These are phyloP conservation scores for Cymbomonas tetramitiformis DNA, from an alignment of 139 green algal genomes.

Conservation along the genomic window DNA sequence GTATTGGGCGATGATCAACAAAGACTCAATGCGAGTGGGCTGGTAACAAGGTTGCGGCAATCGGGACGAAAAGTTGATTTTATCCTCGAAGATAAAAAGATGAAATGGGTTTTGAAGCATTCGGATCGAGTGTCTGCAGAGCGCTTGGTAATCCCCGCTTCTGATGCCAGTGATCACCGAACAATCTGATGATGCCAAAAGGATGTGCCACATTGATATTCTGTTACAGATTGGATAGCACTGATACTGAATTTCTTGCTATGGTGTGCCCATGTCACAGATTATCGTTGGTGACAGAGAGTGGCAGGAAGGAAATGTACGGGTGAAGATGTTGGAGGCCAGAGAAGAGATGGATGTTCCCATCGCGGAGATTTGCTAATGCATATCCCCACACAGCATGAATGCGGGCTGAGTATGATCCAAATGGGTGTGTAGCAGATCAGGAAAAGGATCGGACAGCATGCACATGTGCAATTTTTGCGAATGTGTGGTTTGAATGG, in stretches of 20 bases:
- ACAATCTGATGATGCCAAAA: too few species aligned
- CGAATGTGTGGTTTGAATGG: too few species aligned
- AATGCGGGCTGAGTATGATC: too few species aligned
- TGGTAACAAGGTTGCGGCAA: constrained; percentile 46
- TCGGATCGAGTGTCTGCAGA: constrained; percentile 38
- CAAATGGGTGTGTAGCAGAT: too few species aligned
- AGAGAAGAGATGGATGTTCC: constrained; percentile 61
- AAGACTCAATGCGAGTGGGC: constrained; percentile 28
- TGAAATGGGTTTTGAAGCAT: constrained; percentile 47
- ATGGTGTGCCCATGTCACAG: too few species aligned
- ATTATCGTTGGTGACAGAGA: constrained; percentile 69
- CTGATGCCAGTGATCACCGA: too few species aligned
- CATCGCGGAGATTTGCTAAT: constrained; percentile 37
- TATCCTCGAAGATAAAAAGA: constrained; percentile 60
- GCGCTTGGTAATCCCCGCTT: constrained; percentile 55
- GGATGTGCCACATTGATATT: too few species aligned
- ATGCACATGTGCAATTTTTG: neutral
- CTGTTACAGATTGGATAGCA: too few species aligned
- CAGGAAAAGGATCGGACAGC: too few species aligned
- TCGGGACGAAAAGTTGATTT: constrained; percentile 63
- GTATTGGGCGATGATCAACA: neutral
- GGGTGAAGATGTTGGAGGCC: constrained; percentile 59
- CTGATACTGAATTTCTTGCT: too few species aligned
- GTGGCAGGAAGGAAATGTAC: constrained; percentile 55
- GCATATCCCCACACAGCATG: too few species aligned